A percentile compares a stretch with the other conserved stretches of the same genome.
These are phyloP conservation scores for Vigna reflexopilosa DNA, from an alignment of 306 rosid genomes.

Conservation along the genomic window DNA sequence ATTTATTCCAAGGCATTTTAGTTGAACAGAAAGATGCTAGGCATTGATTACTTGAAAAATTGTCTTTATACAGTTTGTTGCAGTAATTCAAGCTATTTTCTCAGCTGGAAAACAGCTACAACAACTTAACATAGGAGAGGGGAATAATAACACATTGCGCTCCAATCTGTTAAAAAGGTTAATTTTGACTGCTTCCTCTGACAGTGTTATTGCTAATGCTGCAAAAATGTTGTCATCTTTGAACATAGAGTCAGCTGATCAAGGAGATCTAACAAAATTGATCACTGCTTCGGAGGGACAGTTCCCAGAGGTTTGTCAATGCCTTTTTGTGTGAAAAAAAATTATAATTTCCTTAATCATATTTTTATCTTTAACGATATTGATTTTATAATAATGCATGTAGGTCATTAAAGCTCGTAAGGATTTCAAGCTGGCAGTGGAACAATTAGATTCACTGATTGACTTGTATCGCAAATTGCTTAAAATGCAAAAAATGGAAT, in stretches of 20 bases:
- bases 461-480: conserved; percentile 73
- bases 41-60: conserved; percentile 42
- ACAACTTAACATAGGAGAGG: conserved; percentile 65
- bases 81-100: conserved; percentile 83
- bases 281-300: conserved; percentile 62
- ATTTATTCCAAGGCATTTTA: not conserved
- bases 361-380: conserved; percentile 20
- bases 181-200: conserved; percentile 76
- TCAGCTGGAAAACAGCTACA: conserved; percentile 87
- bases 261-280: conserved; percentile 72
- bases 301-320: conserved; percentile 74
- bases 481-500: conserved; percentile 75
- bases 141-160: conserved; percentile 44
- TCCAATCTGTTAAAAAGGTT: conserved; percentile 75
- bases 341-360: conserved; percentile 29
- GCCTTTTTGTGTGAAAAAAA: conserved; percentile 25
- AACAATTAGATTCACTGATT: conserved; percentile 73
- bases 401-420: conserved; percentile 75
- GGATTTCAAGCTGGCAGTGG: conserved; percentile 63
- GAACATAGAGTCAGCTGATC: conserved; percentile 81
- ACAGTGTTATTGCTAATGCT: conserved; percentile 66
- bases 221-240: conserved; percentile 80
- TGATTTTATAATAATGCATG: conserved; percentile 33
- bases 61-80: conserved; percentile 66
- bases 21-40: conserved; percentile 17